phyloP scores from a whole-genome alignment of 305 asterid species.

The Solanum hybrid region DNA sequence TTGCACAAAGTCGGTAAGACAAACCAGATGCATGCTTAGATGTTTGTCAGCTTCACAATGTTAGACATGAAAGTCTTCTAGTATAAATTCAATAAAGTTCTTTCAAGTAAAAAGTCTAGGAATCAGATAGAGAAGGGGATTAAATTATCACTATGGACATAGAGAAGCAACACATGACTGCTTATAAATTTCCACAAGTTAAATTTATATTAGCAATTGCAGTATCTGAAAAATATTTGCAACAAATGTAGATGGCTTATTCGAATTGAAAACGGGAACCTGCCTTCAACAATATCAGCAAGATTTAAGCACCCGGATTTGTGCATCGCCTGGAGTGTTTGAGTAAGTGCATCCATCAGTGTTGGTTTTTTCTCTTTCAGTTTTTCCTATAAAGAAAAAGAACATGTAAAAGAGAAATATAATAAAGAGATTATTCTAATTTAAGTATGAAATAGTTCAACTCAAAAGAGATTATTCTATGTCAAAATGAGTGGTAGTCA shows the following conservation, averaged over 20 bases:
- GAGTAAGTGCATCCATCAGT: slow-evolving; percentile 61
- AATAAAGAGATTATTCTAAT: neutral
- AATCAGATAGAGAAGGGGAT: neutral
- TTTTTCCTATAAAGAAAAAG: slow-evolving; percentile 58
- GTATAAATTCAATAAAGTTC: neutral
- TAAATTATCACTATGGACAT: neutral
- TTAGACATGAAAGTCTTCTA: neutral
- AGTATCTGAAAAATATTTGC: neutral
- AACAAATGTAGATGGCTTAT: neutral
- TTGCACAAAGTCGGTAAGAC: neutral
- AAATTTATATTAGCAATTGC: neutral
- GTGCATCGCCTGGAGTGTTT: slow-evolving; percentile 94
- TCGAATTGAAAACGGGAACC: slow-evolving; percentile 16
- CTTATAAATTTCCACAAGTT: neutral
- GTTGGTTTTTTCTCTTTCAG: slow-evolving; percentile 97
- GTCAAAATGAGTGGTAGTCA: neutral
- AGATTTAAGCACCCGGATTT: slow-evolving; percentile 89
- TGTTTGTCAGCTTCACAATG: neutral
- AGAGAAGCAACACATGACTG: neutral
- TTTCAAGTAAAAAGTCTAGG: neutral
- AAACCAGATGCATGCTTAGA: neutral
- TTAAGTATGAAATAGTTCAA: neutral
- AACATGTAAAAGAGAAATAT: neutral
- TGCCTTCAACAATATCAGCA: slow-evolving; percentile 87
- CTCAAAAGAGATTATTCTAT: neutral